Percentiles rank a stretch among this genome's conserved stretches.
Conservation (phyloP, 345 rosid species). For the Euphorbia peplus region DNA sequence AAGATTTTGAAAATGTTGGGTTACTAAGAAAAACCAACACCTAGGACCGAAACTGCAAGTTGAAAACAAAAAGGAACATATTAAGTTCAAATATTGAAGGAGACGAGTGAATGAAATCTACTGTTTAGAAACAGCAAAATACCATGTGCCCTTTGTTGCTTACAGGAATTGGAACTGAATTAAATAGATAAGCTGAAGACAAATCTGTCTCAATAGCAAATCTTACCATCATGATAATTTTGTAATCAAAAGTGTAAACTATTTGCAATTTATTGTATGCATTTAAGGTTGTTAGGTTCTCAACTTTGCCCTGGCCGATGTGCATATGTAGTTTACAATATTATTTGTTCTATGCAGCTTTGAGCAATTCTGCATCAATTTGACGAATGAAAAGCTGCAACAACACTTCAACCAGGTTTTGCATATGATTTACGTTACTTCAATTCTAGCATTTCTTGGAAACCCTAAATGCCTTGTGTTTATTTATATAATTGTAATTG, state of each 20-base stretch:
- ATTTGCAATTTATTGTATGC: not conserved
- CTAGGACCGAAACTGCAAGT: not conserved
- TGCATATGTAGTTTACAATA: constrained; percentile 18
- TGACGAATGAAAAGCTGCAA: constrained; percentile 99
- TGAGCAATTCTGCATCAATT: constrained; percentile 97
- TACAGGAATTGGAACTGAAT: not conserved
- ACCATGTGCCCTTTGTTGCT: not conserved
- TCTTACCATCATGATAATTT: not conserved
- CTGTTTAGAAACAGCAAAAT: not conserved
- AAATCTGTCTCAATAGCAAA: not conserved
- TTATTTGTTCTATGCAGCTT: constrained; percentile 54
- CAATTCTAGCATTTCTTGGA: constrained; percentile 15
- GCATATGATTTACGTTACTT: not conserved
- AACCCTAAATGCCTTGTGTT: not conserved
- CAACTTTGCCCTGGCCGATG: not conserved
- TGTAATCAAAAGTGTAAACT: not conserved
- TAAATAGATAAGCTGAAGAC: not conserved
- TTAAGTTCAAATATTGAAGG: not conserved
- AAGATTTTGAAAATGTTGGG: not conserved
- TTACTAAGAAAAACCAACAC: not conserved
- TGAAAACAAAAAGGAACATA: not conserved
- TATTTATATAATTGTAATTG: not conserved
- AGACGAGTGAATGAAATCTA: not conserved
- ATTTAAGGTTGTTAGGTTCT: not conserved
- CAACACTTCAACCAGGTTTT: constrained; percentile 98